Base-by-base conservation (phyloP, 331 rosid genomes). In the Rhamnella rubrinervis region DNA sequence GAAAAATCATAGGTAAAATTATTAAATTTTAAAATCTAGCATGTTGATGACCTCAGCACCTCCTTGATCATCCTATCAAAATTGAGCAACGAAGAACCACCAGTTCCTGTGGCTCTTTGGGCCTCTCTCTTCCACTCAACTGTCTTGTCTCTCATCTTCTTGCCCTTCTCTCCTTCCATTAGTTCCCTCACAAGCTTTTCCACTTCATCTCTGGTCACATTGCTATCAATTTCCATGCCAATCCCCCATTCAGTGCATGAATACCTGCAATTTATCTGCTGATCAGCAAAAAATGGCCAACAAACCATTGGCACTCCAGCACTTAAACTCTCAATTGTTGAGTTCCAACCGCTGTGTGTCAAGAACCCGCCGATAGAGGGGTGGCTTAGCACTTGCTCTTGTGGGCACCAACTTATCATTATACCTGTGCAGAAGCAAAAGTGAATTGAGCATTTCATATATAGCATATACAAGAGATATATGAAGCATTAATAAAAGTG, bases 141-240 rank as follows among this genome's bases (percentile, higher is more conserved):
- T 16, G 28, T 19, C 25, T 70, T 41, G 20, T 31, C 35, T 31
- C 5, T 31, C 35, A 31, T 31, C 35, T 31, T 31, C 35, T 31
- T 31, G 5, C 74, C 49, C 28, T 26, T 59, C n/a, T 70, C 66
- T 23, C 66, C 74, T n/a, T 70, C 74, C 74, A 59, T 59, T 65
- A 70, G 12, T 25, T 70, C 74, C 26, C 50, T 70, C 58, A 70
- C 49, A 25, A 28, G 46, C 59, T n/a, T 46, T 16, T 44, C 57
- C 38, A 70, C 74, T 35, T 70, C 38, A n/a, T 46, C 59, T 60
- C 59, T 44, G n/a, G 18, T 10, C 6, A 59, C 74, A 9, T 58
- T 20, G 16, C 38, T 38, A 25, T 38, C 55, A 11, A 70, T 70
- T 55, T 70, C 74, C 41, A 58, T 23, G 2, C 74, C 74, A 26